These are phyloP conservation scores for Micractinium conductrix DNA, from an alignment of 139 green algal genomes.

Conservation along the genomic window DNA sequence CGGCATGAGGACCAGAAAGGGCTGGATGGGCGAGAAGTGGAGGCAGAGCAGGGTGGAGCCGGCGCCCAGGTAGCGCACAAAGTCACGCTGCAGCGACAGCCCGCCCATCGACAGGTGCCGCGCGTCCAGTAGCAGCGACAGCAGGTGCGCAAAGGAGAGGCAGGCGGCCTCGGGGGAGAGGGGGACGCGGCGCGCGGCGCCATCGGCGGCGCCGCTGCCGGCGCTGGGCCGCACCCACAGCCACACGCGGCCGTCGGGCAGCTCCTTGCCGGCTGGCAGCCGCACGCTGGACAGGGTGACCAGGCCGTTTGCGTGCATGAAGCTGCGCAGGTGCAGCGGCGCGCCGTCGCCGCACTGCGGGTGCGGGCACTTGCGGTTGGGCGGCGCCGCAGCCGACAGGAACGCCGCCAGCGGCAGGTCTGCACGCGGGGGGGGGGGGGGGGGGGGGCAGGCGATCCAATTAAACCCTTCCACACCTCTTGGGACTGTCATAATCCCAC, in stretches of 20 bases:
- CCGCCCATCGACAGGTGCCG: constrained; percentile 61
- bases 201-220: neutral
- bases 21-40: constrained; percentile 65
- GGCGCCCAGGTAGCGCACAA: constrained; percentile 85
- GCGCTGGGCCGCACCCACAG: constrained; percentile 79
- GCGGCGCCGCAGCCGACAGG: constrained; percentile 53
- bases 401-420: constrained; percentile 76
- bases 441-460: neutral
- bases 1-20: constrained; percentile 66
- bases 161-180: constrained; percentile 69
- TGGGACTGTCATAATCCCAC: no score
- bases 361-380: constrained; percentile 58
- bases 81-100: constrained; percentile 64
- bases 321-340: constrained; percentile 70
- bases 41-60: constrained; percentile 78
- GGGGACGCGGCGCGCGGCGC: constrained; percentile 53
- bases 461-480: no score
- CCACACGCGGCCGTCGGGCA: constrained; percentile 75
- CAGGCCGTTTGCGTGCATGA: constrained; percentile 69
- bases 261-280: constrained; percentile 50
- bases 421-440: neutral
- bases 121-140: constrained; percentile 60
- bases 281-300: constrained; percentile 68
- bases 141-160: constrained; percentile 80
- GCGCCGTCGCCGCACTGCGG: constrained; percentile 66